Conservation (phyloP, 495 filamentous ascomycete genomes). For the Cryomyces minteri region DNA sequence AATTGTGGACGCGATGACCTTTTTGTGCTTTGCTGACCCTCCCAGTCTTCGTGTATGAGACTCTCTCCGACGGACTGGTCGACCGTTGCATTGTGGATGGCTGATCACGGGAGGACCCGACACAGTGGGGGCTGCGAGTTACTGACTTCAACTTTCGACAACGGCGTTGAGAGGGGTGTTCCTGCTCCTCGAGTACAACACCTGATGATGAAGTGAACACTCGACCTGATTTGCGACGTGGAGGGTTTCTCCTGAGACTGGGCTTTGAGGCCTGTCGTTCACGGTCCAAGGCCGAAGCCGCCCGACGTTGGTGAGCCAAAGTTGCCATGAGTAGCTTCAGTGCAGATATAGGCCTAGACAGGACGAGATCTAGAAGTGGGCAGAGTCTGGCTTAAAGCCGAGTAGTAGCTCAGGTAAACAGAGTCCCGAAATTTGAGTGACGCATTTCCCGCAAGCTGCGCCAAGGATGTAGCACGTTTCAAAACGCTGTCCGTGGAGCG, state of each 20-base stretch:
- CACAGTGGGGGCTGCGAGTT: neutral
- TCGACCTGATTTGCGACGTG: neutral
- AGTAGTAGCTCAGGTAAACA: no score
- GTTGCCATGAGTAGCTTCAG: no score
- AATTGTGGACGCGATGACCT: conserved; percentile 19
- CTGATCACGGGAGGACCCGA: neutral
- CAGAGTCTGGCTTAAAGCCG: no score
- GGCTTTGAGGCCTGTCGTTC: neutral
- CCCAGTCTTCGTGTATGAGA: conserved; percentile 20
- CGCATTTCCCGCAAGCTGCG: no score
- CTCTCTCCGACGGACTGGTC: neutral
- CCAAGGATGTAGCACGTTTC: no score
- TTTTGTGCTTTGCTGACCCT: conserved; percentile 24
- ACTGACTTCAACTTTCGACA: neutral
- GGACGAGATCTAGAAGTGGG: no score
- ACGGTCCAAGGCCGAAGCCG: neutral
- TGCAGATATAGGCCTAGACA: no score
- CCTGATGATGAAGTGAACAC: neutral
- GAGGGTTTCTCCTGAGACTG: neutral
- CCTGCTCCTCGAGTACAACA: neutral
- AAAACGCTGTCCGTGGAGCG: no score
- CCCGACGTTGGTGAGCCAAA: no score
- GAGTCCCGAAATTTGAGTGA: no score
- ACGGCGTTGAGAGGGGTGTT: neutral
- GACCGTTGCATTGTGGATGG: neutral